Conservation (phyloP, 495 filamentous ascomycete genomes). For the Daldinia bambusicola region DNA sequence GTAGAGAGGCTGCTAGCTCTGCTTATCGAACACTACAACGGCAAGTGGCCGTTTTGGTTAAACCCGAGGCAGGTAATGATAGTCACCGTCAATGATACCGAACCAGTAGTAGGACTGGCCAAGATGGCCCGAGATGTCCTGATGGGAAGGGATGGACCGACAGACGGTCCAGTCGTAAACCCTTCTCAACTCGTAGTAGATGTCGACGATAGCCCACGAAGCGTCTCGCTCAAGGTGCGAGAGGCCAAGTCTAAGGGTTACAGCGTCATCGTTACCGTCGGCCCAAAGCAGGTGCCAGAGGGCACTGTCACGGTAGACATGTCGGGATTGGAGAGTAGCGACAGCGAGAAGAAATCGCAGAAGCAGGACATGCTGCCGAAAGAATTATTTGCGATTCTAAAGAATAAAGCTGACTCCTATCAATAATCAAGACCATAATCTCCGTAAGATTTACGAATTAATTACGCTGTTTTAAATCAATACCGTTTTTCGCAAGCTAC, state of each 20-base stretch:
- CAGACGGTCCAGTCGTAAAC: constrained; percentile 51
- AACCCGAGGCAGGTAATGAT: constrained; percentile 84
- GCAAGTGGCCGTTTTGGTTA: constrained; percentile 91
- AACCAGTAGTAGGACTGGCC: constrained; percentile 68
- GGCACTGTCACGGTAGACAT: constrained; percentile 51
- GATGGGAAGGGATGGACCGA: constrained; percentile 54
- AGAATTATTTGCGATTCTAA: constrained; percentile 49
- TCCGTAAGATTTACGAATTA: constrained; percentile 15
- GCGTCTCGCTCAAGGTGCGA: constrained; percentile 73
- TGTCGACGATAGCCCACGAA: constrained; percentile 71
- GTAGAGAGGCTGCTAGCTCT: constrained; percentile 89
- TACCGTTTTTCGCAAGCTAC: not conserved
- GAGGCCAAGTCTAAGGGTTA: constrained; percentile 79
- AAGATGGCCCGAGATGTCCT: constrained; percentile 57
- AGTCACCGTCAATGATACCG: constrained; percentile 75
- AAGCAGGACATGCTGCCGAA: constrained; percentile 49
- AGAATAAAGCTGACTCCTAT: constrained; percentile 49
- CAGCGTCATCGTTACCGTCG: constrained; percentile 78
- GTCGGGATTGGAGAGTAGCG: constrained; percentile 30
- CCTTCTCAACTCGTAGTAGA: constrained; percentile 73
- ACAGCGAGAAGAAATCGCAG: constrained; percentile 21
- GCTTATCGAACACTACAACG: constrained; percentile 84
- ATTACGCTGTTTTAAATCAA: not conserved
- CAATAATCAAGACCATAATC: constrained; percentile 34
- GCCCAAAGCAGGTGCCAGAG: constrained; percentile 61